Evolutionary conservation across 768 basidiomycete species (phyloP), one percentile per base, ranked within the genome.

Genomic region (Boletus barrowsii): DNA sequence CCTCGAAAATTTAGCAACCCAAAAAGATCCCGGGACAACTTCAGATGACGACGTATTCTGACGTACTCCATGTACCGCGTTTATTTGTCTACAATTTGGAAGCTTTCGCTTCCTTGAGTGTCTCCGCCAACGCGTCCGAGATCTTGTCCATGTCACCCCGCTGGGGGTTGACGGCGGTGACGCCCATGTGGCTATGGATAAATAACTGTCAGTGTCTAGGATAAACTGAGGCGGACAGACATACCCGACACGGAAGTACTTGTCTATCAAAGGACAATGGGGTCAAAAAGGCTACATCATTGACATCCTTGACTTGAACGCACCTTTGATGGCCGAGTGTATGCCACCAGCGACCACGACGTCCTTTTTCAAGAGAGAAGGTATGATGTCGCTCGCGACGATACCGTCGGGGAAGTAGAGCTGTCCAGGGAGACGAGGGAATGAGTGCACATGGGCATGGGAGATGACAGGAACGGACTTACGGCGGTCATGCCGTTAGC

Each of bases 401-500:
- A 95, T 66, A 5, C 93, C 94, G 1, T 85, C 80, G 13, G 97
- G 97, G 65, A 83, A 90, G 72, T 91, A 94, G 47, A 93, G 66
- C 80, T 87, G 57, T n/a, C 39, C 49, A 39, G n/a, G 32, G 24
- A 22, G 29, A 26, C 5, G 18, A 50, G 3, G 9, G 9, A 13
- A 26, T 50, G 47, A 48, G 20, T 6, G 18, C 24, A 7, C 17
- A 29, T 32, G 20, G 30, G 22, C 17, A 26, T 5, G 14, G 4
- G 26, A 10, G 18, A 20, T 10, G n/a, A 26, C 26, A 17, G 30
- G 43, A 43, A 13, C 29, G 13, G 39, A 65, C 76, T 58, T 64
- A 91, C 85, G 40, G 94, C 95, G 7, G 88, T 90, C 97, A 99
- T 98, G 39, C 96, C 95, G 66, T 95, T 96, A 4, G 97, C 95